Percentiles rank a stretch among this genome's conserved stretches.
phyloP scores from a whole-genome alignment of 2,329 filamentous ascomycete species.

The Trichoderma endophyticum region DNA sequence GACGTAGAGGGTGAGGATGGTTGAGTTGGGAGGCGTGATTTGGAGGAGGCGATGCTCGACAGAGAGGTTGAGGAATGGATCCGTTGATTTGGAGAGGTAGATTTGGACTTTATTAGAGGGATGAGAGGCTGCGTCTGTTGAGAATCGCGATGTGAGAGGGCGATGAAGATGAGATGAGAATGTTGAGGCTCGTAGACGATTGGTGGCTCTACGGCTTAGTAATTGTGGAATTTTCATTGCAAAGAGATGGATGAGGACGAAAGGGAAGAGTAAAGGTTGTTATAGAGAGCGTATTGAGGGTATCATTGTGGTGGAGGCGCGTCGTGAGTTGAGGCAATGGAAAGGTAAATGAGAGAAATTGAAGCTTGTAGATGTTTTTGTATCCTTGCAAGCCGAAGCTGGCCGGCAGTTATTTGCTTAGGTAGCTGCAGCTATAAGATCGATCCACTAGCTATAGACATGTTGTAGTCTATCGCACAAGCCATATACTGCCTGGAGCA shows the following conservation, averaged over 20 bases:
- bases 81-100: constrained; percentile 64
- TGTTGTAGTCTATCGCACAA: not conserved
- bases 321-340: not conserved
- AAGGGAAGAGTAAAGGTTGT: too few relatives aligned
- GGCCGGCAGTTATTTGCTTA: not conserved
- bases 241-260: not conserved
- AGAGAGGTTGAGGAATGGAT: constrained; percentile 88
- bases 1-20: constrained; percentile 80
- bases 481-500: not conserved
- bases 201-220: not conserved
- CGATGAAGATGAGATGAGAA: not conserved
- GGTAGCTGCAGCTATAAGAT: not conserved
- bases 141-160: constrained; percentile 28
- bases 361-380: not conserved
- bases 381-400: not conserved
- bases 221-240: not conserved
- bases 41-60: constrained; percentile 89
- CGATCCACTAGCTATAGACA: not conserved
- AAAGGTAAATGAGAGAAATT: not conserved
- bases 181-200: not conserved
- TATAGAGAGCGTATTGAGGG: not conserved
- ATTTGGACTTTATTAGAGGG: constrained; percentile 57
- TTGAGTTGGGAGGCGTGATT: constrained; percentile 67
- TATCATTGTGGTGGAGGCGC: not conserved
- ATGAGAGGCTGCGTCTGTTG: constrained; percentile 39